Evolutionary conservation across 805 yeast species (phyloP), one percentile per base, ranked within the genome.

Genomic region (Wickerhamomyces tratensis): DNA sequence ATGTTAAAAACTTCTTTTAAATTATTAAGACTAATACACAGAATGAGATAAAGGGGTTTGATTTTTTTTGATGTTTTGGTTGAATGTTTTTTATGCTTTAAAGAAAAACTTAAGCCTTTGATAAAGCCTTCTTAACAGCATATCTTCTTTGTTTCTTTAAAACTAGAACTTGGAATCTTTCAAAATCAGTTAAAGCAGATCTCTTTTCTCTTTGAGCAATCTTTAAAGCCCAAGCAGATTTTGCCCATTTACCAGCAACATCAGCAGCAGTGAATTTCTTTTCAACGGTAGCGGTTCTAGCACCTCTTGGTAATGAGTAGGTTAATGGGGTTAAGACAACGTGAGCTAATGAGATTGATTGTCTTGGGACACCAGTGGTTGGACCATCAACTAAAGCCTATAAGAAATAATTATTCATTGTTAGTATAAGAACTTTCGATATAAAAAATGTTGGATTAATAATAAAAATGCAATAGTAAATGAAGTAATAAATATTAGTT

Each of bases 131-230:
- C 78, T 84, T 86, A 65, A 87, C 91, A 73, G 88, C 86, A 69
- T 71, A 83, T 76, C 88, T 85, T 76, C 86, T 87, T 80, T 94
- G 97, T 82, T 91, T 93, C 85, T 85, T 93, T 71, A 88, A 81
- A 62, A 88, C 94, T 71, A 85, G 68, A 61, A 91, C 98, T 81
- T 91, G 96, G 96, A 93, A 93, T 82, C 99, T 89, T 79, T 93
- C 96, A 64, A 93, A 93, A 75, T 93, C 99, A 60, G 91, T 68
- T 71, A 94, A 84, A 67, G 82, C 76, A 63, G 94, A 72, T 81
- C 98, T 86, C 73, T 82, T 86, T 72, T 84, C 82, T 74, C 86
- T 87, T 73, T 86, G 83, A 68, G 94, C 96, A 64, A 93, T 83
- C 79, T 88, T 89, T 85, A 91, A 86, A 66, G 98, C 97, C 97